Base-by-base conservation (phyloP, 2,329 filamentous ascomycete species). In the Fusarium nygamai region DNA sequence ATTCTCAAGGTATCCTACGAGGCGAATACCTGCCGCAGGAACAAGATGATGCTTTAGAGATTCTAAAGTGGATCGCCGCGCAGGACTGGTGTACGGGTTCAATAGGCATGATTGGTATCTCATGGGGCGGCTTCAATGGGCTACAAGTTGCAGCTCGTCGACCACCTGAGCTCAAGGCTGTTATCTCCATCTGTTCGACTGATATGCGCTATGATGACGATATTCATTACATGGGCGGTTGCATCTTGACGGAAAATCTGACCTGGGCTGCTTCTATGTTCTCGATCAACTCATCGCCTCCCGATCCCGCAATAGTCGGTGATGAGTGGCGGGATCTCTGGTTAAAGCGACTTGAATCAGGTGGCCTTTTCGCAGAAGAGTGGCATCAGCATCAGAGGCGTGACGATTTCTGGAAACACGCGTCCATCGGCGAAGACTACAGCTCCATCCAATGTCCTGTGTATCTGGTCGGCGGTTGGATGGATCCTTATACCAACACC, bases 211-310 rank as follows among this genome's bases (percentile, higher is more conserved):
- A 64, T 19, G 41, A 64, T 4, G 63, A 66, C 7, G 63, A 66
- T 3, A 66, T 66, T n/a, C 63, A 66, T 34, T 66, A 56, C 14
- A 66, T 64, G 59, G 63, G 63, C n/a, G 63, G 63, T 0, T 66
- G 63, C 8, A 29, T 66, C 19, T 20, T 66, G 39, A 66, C 63
- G 0, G 63, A 66, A 9, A 66, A 66, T 9, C 14, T 66, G 1
- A 66, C 63, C 7, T 66, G 63, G 63, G 63, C 63, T 13, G 59
- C 63, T 8, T 66, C 63, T 5, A 66, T 66, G 63, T 39, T 66
- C 3, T 53, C 63, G 0, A 64, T 66, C 22, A 66, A 66, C 19
- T 64, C 63, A 0, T 64, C 47, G 9, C 63, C 63, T 38, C 63
- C 63, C 8, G 63, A 66, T 7, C 63, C 63, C 3, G 59, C 59